A percentile compares a stretch with the other conserved stretches of the same genome.
Conservation (phyloP, 768 basidiomycete genomes). For the Collybiopsis confluens region DNA sequence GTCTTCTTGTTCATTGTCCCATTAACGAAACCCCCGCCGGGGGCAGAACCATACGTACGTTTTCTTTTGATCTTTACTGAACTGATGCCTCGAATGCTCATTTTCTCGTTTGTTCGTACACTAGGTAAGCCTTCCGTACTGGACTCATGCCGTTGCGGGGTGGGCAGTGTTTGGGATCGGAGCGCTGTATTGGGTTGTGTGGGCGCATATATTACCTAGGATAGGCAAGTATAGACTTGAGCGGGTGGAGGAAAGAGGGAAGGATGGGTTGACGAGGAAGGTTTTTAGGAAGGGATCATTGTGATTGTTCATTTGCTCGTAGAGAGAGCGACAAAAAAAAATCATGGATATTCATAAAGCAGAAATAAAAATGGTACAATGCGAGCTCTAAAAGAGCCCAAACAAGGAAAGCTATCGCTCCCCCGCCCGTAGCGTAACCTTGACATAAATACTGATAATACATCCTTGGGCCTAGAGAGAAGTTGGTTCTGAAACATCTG, state of each 20-base stretch:
- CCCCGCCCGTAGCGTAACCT: too few relatives aligned
- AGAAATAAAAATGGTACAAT: too few relatives aligned
- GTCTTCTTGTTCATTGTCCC: neutral
- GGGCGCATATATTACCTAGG: neutral
- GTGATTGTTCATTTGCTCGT: too few relatives aligned
- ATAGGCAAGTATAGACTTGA: constrained; percentile 27
- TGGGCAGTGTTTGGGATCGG: neutral
- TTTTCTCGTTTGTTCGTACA: constrained; percentile 14
- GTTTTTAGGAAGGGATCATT: constrained; percentile 14
- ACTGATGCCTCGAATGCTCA: too few relatives aligned
- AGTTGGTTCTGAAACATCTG: constrained; percentile 56
- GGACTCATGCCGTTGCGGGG: neutral
- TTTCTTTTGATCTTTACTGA: neutral
- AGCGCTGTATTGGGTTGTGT: neutral
- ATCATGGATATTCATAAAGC: too few relatives aligned
- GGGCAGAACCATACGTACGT: neutral
- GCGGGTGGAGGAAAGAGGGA: constrained; percentile 24
- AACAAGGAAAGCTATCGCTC: too few relatives aligned
- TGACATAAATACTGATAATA: too few relatives aligned
- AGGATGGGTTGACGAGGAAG: constrained; percentile 27
- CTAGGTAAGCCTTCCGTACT: constrained; percentile 16
- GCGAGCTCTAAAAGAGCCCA: too few relatives aligned
- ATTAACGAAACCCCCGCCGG: neutral
- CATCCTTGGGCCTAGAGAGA: constrained; percentile 21
- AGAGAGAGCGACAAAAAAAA: too few relatives aligned